Base-by-base conservation (phyloP, 2,329 filamentous ascomycete genomes). In the Aspergillus udagawae region DNA sequence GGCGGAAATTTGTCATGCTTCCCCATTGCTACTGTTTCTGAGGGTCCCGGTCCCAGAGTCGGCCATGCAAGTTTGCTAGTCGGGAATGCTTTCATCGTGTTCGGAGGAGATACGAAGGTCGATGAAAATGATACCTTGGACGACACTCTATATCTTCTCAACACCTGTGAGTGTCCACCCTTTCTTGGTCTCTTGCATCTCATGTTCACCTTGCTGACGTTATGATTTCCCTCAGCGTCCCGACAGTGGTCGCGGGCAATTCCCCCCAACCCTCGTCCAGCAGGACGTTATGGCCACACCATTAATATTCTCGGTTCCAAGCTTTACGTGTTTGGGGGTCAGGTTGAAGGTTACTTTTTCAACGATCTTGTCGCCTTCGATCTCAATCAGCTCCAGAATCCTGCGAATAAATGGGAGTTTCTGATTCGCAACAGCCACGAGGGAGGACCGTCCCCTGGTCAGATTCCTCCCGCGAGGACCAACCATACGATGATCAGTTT, bases 11-110 rank as follows among this genome's bases (percentile, higher is more conserved):
- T 97, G 80, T 85, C 91, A 23, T 97, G 94, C 75, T 96, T 95
- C 72, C 93, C 92, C 25, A 86, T 99, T 55, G 86, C 89, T 10
- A 97, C 94, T 0, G 94, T 92, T 0, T 90, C 92, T 21, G 94
- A 99, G 75, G 94, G 94, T 0, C 95, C 94, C 1, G 92, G 94
- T 3, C 94, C 95, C 1, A 86, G 94, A 78, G 94, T 99, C 53
- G 94, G 94, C 3, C 94, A 99, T 77, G 84, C 93, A 21, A 95
- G 92, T 79, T 80, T 99, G 68, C 82, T 99, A 17, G 94, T 99
- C 54, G 95, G 95, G 57, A 99, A 99, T 75, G 94, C 94, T 0
- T 99, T 97, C 73, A 99, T 99, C 65, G 94, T 99, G 12, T 99
- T 97, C 70, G 95, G 94, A 51, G 94, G 94, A 70, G 95, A 99